These are phyloP conservation scores for Cenchrus americanus DNA, from an alignment of 176 grass and related monocot species.

Conservation along the genomic window DNA sequence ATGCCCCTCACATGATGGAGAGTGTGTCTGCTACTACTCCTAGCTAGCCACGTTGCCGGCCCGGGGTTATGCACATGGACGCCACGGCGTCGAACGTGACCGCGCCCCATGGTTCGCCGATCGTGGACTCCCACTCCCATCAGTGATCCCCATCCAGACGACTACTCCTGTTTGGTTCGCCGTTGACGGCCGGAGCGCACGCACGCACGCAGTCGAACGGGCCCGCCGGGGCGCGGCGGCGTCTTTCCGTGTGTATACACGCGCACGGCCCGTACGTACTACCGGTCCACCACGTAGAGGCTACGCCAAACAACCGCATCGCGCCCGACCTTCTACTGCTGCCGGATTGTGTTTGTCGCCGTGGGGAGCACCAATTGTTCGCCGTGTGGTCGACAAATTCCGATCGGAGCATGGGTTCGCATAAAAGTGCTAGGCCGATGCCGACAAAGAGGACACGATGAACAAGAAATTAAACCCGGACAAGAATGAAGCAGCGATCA, in stretches of 20 bases:
- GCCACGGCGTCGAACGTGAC: not conserved
- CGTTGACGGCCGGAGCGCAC: not conserved
- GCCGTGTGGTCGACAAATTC: too few relatives aligned
- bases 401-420: too few relatives aligned
- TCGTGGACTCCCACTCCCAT: not conserved
- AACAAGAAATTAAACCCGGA: not conserved
- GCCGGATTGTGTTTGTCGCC: too few relatives aligned
- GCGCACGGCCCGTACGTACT: not conserved
- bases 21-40: too few relatives aligned
- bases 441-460: not conserved
- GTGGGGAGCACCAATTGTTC: too few relatives aligned
- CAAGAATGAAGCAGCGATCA: not conserved
- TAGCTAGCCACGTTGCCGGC: not conserved
- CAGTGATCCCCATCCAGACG: not conserved
- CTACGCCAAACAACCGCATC: not conserved
- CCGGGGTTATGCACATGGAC: not conserved
- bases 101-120: not conserved
- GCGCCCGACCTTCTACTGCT: too few relatives aligned
- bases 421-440: too few relatives aligned
- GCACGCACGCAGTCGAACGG: not conserved
- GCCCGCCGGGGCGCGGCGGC: too few relatives aligned
- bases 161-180: not conserved
- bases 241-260: not conserved
- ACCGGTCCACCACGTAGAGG: not conserved
- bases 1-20: not conserved